Conservation (phyloP, 257 asterid species). For the Jasminum sambac region DNA sequence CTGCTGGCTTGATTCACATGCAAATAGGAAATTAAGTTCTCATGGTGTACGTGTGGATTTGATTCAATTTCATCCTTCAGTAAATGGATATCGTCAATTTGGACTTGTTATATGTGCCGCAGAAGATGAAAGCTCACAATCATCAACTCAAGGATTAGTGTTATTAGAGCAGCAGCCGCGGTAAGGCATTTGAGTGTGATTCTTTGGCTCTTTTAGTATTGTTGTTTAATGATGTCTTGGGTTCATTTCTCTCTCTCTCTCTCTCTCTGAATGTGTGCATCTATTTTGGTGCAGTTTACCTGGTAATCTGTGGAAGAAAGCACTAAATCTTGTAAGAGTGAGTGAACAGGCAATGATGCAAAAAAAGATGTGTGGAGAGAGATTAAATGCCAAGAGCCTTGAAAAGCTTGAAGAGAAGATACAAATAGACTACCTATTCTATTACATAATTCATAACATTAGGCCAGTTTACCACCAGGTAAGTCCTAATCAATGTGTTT, state of each 20-base stretch:
- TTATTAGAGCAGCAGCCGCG: slow-evolving; percentile 49
- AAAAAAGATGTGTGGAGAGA: slow-evolving; percentile 56
- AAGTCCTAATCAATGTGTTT: slow-evolving; percentile 14
- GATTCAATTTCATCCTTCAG: slow-evolving; percentile 68
- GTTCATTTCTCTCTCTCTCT: slow-evolving; percentile 18
- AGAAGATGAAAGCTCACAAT: slow-evolving; percentile 51
- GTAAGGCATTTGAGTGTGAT: slow-evolving; percentile 39
- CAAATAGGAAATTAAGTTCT: slow-evolving; percentile 53
- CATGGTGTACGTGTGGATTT: slow-evolving; percentile 63
- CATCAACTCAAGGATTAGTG: slow-evolving; percentile 47
- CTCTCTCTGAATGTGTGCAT: slow-evolving; percentile 13
- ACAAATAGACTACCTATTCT: slow-evolving; percentile 47
- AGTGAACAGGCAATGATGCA: slow-evolving; percentile 57
- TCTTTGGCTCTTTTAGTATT: slow-evolving; percentile 12
- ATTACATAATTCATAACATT: slow-evolving; percentile 57
- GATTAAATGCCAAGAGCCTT: slow-evolving; percentile 51
- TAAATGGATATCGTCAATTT: slow-evolving; percentile 69
- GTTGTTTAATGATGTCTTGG: slow-evolving; percentile 13
- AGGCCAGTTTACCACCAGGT: slow-evolving; percentile 92
- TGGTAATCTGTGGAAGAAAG: slow-evolving; percentile 74
- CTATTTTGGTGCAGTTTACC: slow-evolving; percentile 52
- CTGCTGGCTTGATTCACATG: slow-evolving; percentile 84
- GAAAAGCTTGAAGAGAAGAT: slow-evolving; percentile 53
- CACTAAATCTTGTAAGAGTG: slow-evolving; percentile 72
- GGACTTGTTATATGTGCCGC: slow-evolving; percentile 62